Conservation (phyloP, 345 rosid species). For the Pseudoturritis turrita region DNA sequence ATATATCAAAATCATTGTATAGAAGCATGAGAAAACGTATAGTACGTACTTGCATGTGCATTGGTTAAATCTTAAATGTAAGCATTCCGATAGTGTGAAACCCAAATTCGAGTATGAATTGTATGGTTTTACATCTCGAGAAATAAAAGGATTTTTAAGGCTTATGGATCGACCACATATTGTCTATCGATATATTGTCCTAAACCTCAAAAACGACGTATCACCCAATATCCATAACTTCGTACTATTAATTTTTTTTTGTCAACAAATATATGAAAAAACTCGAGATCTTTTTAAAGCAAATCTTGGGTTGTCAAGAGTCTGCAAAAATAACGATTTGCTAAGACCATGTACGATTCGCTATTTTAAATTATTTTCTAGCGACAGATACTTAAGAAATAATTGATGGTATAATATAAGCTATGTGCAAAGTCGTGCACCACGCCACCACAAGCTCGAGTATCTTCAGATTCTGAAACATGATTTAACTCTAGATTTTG, state of each 20-base stretch:
- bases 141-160: neutral
- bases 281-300: neutral
- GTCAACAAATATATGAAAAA: too few relatives aligned
- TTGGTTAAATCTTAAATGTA: neutral
- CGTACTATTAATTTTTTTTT: neutral
- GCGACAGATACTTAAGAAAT: neutral
- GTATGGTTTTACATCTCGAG: neutral
- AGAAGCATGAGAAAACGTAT: neutral
- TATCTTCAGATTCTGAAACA: neutral
- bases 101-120: neutral
- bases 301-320: neutral
- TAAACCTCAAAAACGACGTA: neutral
- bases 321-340: neutral
- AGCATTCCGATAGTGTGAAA: neutral
- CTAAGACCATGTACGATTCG: neutral
- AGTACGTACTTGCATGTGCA: neutral
- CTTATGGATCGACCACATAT: neutral
- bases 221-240: neutral
- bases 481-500: neutral
- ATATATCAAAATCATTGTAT: neutral
- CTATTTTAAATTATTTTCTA: neutral
- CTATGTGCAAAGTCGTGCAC: conserved; percentile 1
- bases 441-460: neutral
- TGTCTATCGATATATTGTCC: neutral
- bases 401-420: neutral